Base-by-base conservation (phyloP, 495 filamentous ascomycete genomes). In the Talaromyces liani region DNA sequence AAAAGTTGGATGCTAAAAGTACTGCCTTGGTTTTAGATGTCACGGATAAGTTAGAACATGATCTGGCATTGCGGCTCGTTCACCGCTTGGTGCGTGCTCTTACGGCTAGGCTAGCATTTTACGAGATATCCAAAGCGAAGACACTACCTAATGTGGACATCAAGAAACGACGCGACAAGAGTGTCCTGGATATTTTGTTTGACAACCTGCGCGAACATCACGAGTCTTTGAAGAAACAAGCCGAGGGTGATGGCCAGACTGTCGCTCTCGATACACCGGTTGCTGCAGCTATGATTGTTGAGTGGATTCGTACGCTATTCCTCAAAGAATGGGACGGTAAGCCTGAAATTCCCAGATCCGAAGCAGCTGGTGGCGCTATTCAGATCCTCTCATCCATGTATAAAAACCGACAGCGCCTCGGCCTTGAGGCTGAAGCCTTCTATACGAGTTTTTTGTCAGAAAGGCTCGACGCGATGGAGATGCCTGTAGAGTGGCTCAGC, bases 271-370 rank as follows among this genome's bases (percentile, higher is more conserved):
- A 80, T 36, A 73, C 76, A 3, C 67, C 77, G 14, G 69, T 64
- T 24, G 77, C 64, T 64, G 83, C 69, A 75, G 79, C 71, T 65
- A 82, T 72, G 68, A 84, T 92, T n/a, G 75, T 92, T 7, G 90
- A 93, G 69, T 93, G 89, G 90, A 83, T 92, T 20, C 82, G 87
- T 60, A 86, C 88, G 0, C 80, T 92, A 14, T 82, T 95, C 69
- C 70, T 93, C 14, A 84, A 87, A 41, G 85, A 88, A 65, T 95
- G 91, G 91, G 84, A 91, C 68, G 89, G 90, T 6, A 84, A 84
- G 62, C 83, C 88, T 1, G 84, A 87, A 39, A 81, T 94, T 60
- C 75, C 83, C 1, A 82, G 81, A 57, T 85, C 85, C 69, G 84
- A 87, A 27, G 77, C 86, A 24, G 85, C 89, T 54, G 89, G 88